Conservation (phyloP, 2,329 filamentous ascomycete genomes). For the Colletotrichum coccodes region DNA sequence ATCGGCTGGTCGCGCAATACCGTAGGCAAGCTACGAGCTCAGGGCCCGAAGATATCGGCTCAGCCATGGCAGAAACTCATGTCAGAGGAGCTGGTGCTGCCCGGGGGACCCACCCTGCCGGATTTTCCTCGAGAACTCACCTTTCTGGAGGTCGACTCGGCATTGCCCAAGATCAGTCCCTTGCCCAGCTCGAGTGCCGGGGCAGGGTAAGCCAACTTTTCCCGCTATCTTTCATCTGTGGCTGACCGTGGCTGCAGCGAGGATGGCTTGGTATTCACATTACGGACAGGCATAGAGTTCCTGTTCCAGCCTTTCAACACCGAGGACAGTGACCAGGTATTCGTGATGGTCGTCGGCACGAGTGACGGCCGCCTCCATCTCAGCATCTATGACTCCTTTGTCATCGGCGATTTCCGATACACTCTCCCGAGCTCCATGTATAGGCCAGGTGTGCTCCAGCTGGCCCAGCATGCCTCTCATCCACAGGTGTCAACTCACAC, state of each 20-base stretch:
- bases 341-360: slow-evolving; percentile 81
- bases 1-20: slow-evolving; percentile 63
- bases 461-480: slow-evolving; percentile 75
- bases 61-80: slow-evolving; percentile 43
- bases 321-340: slow-evolving; percentile 77
- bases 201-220: slow-evolving; percentile 61
- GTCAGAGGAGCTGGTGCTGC: slow-evolving; percentile 38
- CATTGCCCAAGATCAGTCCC: slow-evolving; percentile 80
- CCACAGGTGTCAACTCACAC: slow-evolving; percentile 80
- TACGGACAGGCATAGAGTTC: slow-evolving; percentile 74
- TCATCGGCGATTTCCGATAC: slow-evolving; percentile 74
- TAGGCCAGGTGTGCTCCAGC: slow-evolving; percentile 45
- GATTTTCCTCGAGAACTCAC: slow-evolving; percentile 79
- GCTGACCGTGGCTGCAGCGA: slow-evolving; percentile 45
- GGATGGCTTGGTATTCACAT: slow-evolving; percentile 74
- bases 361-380: slow-evolving; percentile 78
- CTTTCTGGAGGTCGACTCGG: slow-evolving; percentile 79
- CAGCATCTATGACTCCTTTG: slow-evolving; percentile 87
- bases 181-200: slow-evolving; percentile 71
- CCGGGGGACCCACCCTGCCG: slow-evolving; percentile 40
- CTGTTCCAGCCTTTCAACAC: slow-evolving; percentile 72
- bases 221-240: neutral
- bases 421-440: slow-evolving; percentile 45
- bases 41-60: slow-evolving; percentile 29
- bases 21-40: slow-evolving; percentile 37